Percentiles rank a stretch among this genome's conserved stretches.
These are phyloP conservation scores for Sphagnum magellanicum DNA, from an alignment of 228 moss, liverwort and hornwort species.

Conservation along the genomic window DNA sequence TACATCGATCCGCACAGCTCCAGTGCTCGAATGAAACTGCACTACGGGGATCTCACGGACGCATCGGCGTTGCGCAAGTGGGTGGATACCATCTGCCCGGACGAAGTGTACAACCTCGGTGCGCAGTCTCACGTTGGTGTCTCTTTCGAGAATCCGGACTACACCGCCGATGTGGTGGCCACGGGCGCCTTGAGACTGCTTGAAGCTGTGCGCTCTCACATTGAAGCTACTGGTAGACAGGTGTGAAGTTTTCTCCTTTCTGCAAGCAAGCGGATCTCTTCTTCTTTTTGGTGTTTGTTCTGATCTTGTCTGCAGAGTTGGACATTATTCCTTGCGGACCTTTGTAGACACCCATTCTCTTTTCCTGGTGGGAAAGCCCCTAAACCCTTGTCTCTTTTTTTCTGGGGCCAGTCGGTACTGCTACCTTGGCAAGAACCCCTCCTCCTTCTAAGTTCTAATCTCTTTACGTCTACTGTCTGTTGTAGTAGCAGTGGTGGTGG, in stretches of 20 bases:
- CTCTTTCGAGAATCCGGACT: slow-evolving; percentile 89
- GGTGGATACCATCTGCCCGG: slow-evolving; percentile 82
- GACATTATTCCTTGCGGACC: too few relatives aligned
- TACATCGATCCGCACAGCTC: slow-evolving; percentile 88
- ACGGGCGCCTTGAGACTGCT: slow-evolving; percentile 79
- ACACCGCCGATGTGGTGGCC: slow-evolving; percentile 82
- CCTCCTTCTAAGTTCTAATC: too few relatives aligned
- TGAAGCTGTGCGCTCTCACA: slow-evolving; percentile 85
- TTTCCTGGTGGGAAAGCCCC: too few relatives aligned
- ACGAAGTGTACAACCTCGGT: slow-evolving; percentile 88
- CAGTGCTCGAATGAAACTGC: slow-evolving; percentile 78
- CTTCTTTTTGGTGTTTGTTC: too few relatives aligned
- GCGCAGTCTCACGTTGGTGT: slow-evolving; percentile 95
- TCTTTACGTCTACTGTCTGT: too few relatives aligned
- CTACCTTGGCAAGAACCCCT: too few relatives aligned
- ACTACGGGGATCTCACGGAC: slow-evolving; percentile 85
- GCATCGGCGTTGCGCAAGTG: slow-evolving; percentile 84
- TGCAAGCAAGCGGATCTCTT: too few relatives aligned
- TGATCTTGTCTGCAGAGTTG: too few relatives aligned
- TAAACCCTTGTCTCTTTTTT: too few relatives aligned
- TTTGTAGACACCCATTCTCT: too few relatives aligned
- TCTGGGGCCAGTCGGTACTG: too few relatives aligned
- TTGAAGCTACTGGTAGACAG: slow-evolving; percentile 65
- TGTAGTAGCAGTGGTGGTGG: too few relatives aligned
- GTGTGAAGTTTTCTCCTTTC: slow-evolving; percentile 6